Base-by-base conservation (phyloP, 1,284 basidiomycete genomes). In the Ustilago trichophora region DNA sequence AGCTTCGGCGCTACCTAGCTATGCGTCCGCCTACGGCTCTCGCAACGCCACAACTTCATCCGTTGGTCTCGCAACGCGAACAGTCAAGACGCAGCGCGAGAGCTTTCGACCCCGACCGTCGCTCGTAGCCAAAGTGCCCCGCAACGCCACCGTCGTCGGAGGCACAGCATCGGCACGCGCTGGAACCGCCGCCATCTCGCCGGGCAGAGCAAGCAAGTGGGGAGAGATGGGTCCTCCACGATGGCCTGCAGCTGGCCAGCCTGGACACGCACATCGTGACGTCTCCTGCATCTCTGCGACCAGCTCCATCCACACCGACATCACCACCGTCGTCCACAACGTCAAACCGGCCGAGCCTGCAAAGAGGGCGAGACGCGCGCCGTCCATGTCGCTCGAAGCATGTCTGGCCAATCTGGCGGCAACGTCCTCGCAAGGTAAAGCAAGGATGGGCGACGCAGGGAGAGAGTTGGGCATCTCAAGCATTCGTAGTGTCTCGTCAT, bases 121-220 rank as follows among this genome's bases (percentile, higher is more conserved):
- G 27, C 53, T 68, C 8, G 65, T 68, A 13, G 65, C 65, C 16
- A 68, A 68, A 27, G 53, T 68, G 5, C 35, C 48, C 8, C 45
- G 46, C 34, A 62, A 43, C 19, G 47, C 52, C 13, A 54, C 40
- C 4, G 47, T 68, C 0, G 58, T 68, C 8, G 65, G 65, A 15
- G 49, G 57, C 13, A 32, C 54, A 13, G n/a, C n/a, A n/a, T n/a
- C n/a, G n/a, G n/a, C n/a, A n/a, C 44, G 21, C 21, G 8, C 44
- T 19, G 51, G 48, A 5, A 32, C 26, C 0, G 49, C 38, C 4
- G 33, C 7, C 13, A 55, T 60, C 22, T 69, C 66, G 7, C 67
- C 67, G 4, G 67, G 67, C 16, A 38, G 67, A 32, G 60, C 60
- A 12, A 70, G 67, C 40, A 70, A 70, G 53, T 70, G 67, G 67